Evolutionary conservation across 345 rosid species (phyloP).

Genomic region (Arabis hirsuta): DNA sequence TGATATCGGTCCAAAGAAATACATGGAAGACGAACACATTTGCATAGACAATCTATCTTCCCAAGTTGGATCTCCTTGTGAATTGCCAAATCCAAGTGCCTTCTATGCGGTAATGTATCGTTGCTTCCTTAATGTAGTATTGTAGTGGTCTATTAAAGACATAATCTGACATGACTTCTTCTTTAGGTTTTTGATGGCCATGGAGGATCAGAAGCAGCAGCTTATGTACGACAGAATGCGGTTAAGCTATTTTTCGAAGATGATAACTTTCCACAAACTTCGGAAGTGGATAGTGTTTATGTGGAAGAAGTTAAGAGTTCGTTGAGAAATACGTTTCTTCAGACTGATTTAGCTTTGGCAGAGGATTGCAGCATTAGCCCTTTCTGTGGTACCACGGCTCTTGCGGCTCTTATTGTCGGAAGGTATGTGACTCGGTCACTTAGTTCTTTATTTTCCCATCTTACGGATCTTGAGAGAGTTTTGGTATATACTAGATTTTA

Average conservation of each 20-base stretch:
- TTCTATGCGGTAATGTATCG: slow-evolving; percentile 65
- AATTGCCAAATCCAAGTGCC: slow-evolving; percentile 69
- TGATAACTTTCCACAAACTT: slow-evolving; percentile 56
- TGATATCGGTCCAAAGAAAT: slow-evolving; percentile 63
- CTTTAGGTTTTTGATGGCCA: slow-evolving; percentile 81
- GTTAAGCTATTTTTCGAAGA: slow-evolving; percentile 72
- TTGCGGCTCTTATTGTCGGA: slow-evolving; percentile 62
- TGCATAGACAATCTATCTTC: slow-evolving; percentile 78
- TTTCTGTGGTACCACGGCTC: slow-evolving; percentile 84
- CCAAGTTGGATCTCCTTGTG: slow-evolving; percentile 56
- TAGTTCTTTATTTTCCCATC: background rate
- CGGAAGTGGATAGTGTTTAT: slow-evolving; percentile 57
- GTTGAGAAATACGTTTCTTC: slow-evolving; percentile 63
- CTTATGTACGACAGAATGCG: slow-evolving; percentile 69
- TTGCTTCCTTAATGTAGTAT: background rate
- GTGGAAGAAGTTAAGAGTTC: slow-evolving; percentile 63
- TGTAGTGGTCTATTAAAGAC: background rate
- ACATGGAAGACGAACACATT: slow-evolving; percentile 93
- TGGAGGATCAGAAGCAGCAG: slow-evolving; percentile 89
- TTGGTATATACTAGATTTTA: background rate
- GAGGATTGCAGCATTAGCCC: slow-evolving; percentile 68
- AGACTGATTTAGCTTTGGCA: slow-evolving; percentile 75
- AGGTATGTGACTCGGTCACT: slow-evolving; percentile 10
- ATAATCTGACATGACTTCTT: slow-evolving; percentile 16
- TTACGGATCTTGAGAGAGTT: background rate